Conservation (phyloP, 495 filamentous ascomycete genomes). For the Talaromyces ruber region DNA sequence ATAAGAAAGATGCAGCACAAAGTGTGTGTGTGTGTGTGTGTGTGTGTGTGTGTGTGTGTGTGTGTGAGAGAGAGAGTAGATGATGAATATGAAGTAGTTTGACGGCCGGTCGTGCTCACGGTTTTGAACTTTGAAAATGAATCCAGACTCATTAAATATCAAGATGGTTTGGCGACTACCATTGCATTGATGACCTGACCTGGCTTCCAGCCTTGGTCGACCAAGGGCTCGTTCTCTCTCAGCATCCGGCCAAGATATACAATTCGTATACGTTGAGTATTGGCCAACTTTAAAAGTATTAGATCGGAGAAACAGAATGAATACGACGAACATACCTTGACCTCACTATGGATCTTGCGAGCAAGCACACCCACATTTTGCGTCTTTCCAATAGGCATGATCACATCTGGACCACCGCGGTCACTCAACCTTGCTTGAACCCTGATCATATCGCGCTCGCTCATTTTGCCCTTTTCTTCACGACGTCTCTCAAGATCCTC, state of each 20-base stretch:
- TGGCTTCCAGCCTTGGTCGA: slow-evolving; percentile 64
- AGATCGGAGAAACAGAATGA: slow-evolving; percentile 2
- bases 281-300: slow-evolving; percentile 26
- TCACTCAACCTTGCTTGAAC: slow-evolving; percentile 63
- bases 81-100: not conserved
- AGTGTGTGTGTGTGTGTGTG: too few relatives aligned
- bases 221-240: slow-evolving; percentile 53
- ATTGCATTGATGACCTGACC: slow-evolving; percentile 75
- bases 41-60: too few relatives aligned
- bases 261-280: slow-evolving; percentile 51
- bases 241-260: slow-evolving; percentile 75
- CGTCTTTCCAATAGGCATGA: slow-evolving; percentile 48
- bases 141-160: not conserved
- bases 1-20: slow-evolving; percentile 14
- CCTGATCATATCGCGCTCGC: slow-evolving; percentile 46
- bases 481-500: slow-evolving; percentile 49
- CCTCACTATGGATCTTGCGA: slow-evolving; percentile 54
- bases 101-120: not conserved
- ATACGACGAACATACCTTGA: slow-evolving; percentile 43
- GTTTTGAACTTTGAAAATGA: not conserved
- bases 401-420: slow-evolving; percentile 53
- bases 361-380: slow-evolving; percentile 57
- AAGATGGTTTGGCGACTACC: slow-evolving; percentile 42
- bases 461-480: slow-evolving; percentile 56
- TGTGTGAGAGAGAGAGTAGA: slow-evolving; percentile 4